Base-by-base conservation (phyloP, 2,329 filamentous ascomycete genomes). In the Epichloe baconii region DNA sequence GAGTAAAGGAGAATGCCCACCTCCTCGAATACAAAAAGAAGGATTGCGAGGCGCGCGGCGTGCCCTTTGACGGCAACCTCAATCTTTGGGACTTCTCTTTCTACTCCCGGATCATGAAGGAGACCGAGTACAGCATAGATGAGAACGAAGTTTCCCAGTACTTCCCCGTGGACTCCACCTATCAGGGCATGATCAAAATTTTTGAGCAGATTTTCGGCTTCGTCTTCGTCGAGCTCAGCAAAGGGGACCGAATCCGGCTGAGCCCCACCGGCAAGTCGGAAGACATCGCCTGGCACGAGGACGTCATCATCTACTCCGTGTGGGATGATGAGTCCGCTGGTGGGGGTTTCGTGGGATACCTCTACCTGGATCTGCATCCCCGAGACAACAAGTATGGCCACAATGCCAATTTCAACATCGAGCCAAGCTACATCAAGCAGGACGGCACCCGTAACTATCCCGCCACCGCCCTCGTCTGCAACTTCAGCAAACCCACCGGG, bases 121-220 rank as follows among this genome's bases (percentile, higher is more conserved):
- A 91, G 70, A 79, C 85, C 62, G 84, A 91, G 62, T 91, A 82
- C 64, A 82, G 79, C 59, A 82, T 93, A 44, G 85, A 91, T 56
- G 86, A 91, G 65, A 80, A 83, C 59, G 79, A 83, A 62, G 86
- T 93, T 60, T 82, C 87, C 10, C 85, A 93, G 67, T 93, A 90
- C 68, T 93, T 93, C 70, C 87, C 88, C 4, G 74, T 91, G 6
- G 75, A 81, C 53, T 78, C 80, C 14, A 88, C 85, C 0, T 82
- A 93, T 48, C 75, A 76, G 31, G 83, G 81, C 52, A 91, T 94
- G 87, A 73, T 93, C 46, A 77, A 81, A 59, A 91, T 91, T 60
- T 93, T 93, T 56, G 86, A 93, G 67, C 76, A 87, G 63, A 74
- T 93, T 5, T 88, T 94, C 57, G 88, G 87, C 15, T 74, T 94